Evolutionary conservation across 176 grass and related monocot species (phyloP), one percentile per base, ranked within the genome.

Genomic region (Cymbopogon citratus): DNA sequence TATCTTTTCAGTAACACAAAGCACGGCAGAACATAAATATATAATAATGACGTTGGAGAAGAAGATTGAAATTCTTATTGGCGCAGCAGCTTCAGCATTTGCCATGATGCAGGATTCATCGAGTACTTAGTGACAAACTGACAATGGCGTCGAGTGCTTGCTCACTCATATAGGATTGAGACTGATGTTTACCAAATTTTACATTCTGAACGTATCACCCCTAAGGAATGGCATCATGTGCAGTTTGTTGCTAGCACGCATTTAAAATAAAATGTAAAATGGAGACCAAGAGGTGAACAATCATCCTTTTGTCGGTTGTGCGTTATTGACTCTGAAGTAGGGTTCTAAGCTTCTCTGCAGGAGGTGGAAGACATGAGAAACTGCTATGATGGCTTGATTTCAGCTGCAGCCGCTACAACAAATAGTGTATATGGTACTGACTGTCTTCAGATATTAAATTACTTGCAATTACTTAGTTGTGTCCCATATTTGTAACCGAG

Each of bases 341-440:
- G n/a, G n/a, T 33, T 33, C 2, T 36, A 24, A 77, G 70, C 46
- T 29, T 66, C 26, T 74, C 85, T 78, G 57, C 88, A 98, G 95
- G 95, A 98, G 38, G 87, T 98, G 78, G 83, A 92, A 36, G 88
- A 91, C 81, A 91, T 91, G 84, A 92, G 86, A 76, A 89, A 81
- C 60, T 98, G 83, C 80, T 98, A 98, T 14, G 95, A 98, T 43
- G 78, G 91, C 69, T 88, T 97, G 78, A 86, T 94, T 87, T 90
- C 89, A 82, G 91, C 94, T 46, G 94, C 91, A 59, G 91, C 91
- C 15, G 87, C 89, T 28, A 93, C 91, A 65, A 80, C 85, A 76
- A 97, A 97, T 85, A 90, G 91, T 15, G 91, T 90, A 61, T 97
- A 85, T 90, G 94, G 94, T 97, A 97, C 67, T 77, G 27, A 66